Conservation (phyloP, 176 grass and related monocot species). For the Oryza punctata region DNA sequence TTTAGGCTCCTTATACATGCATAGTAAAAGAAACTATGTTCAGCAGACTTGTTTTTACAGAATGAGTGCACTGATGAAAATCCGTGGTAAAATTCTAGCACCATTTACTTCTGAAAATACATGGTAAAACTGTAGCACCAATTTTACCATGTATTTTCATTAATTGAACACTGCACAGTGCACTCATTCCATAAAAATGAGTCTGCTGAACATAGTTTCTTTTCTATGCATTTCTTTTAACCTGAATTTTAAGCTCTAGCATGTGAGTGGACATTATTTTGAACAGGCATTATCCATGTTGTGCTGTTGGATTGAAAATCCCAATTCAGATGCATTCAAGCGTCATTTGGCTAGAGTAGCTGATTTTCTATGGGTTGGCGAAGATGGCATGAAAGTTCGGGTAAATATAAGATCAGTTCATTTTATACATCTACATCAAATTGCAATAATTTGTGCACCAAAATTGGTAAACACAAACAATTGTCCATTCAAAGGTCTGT, state of each 20-base stretch:
- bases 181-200: too few species aligned
- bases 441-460: background rate
- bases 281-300: slow-evolving; percentile 60
- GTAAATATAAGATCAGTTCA: slow-evolving; percentile 33
- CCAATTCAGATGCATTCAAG: slow-evolving; percentile 59
- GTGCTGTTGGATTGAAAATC: slow-evolving; percentile 60
- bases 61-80: background rate
- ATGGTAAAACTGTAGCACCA: background rate
- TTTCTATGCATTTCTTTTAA: background rate
- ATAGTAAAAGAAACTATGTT: background rate
- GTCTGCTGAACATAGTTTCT: too few species aligned
- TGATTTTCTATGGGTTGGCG: slow-evolving; percentile 74
- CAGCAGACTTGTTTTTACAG: background rate
- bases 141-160: too few species aligned
- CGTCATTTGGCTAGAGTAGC: slow-evolving; percentile 62
- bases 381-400: slow-evolving; percentile 96
- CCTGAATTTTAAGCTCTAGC: background rate
- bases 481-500: slow-evolving; percentile 41
- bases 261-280: background rate
- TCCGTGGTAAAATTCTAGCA: too few species aligned
- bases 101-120: background rate
- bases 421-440: background rate
- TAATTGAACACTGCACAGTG: too few species aligned
- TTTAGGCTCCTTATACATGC: background rate
- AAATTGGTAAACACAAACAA: background rate